Evolutionary conservation across 1,139 yeast genomes (phyloP).

Genomic region (Geotrichum candidum): DNA sequence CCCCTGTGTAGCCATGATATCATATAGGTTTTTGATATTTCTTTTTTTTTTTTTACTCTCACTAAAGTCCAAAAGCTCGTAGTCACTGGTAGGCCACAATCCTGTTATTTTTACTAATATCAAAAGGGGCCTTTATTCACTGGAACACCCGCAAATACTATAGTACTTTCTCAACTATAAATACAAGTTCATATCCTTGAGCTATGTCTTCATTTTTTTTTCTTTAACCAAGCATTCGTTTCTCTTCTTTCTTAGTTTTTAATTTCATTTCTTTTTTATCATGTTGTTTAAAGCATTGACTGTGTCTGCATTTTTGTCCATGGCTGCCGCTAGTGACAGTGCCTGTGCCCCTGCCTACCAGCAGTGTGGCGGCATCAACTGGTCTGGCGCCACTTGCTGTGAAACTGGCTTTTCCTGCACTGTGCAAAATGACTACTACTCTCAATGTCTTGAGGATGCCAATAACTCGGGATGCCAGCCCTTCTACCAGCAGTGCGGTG

Average conservation of each 20-base stretch:
- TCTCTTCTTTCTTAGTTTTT: background rate
- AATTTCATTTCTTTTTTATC: background rate
- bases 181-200: background rate
- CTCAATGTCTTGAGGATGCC: background rate
- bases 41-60: no score
- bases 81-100: no score
- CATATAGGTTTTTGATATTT: background rate
- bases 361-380: conserved; percentile 16
- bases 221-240: background rate
- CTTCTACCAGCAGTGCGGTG: conserved; percentile 16
- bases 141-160: no score
- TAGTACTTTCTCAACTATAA: background rate
- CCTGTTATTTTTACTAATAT: no score
- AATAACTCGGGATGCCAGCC: background rate
- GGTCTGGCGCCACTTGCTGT: conserved; percentile 17
- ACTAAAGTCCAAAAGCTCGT: no score
- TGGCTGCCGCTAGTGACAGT: background rate
- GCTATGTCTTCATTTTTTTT: background rate
- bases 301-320: background rate
- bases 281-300: background rate
- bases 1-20: background rate
- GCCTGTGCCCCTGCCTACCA: background rate
- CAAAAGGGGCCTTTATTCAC: no score
- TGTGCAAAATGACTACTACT: conserved; percentile 12
- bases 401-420: conserved; percentile 8